Base-by-base conservation (phyloP, 495 filamentous ascomycete species). In the Daldinia childiae region DNA sequence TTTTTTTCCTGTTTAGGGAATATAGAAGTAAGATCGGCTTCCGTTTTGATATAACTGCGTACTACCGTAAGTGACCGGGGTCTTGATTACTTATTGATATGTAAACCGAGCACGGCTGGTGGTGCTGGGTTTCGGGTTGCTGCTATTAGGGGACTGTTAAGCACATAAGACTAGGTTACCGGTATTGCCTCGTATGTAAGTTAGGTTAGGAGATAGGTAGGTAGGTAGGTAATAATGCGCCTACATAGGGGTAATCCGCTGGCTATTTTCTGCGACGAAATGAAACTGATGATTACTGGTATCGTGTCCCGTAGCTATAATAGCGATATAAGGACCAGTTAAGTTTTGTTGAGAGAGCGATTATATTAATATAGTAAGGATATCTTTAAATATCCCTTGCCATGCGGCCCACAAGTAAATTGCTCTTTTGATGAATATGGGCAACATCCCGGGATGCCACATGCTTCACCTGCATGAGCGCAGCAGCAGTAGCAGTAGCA, bases 391-490 rank as follows among this genome's bases (percentile, higher is more conserved):
- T 63, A 62, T 58, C 68, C 68, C n/a, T 30, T 15, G 1, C 62
- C 27, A 55, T 30, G 43, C 57, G 59, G 57, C 41, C 56, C 64
- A 59, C 60, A 50, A 59, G n/a, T 59, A 72, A 61, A 72, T 72
- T 59, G 63, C 41, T 29, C 45, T 50, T 43, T 73, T 60, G 56
- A 68, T 69, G 62, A 69, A 29, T 51, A 54, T 57, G 27, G 41
- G 66, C 58, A 27, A 69, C 41, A 73, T 73, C 66, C 71, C 29
- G 62, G 71, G 24, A 32, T 73, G 71, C 71, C 71, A 73, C 71
- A 73, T 73, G 71, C 62, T 66, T 45, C 43, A 29, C 71, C 62
- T 69, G 71, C 71, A 73, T 66, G 66, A 59, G 48, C 43, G 43
- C 19, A 50, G 43, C 45, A 66, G 34, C 12, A 12, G 34, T 68